Evolutionary conservation across 176 grass and related monocot species (phyloP).

Genomic region (Cenchrus purpureus): DNA sequence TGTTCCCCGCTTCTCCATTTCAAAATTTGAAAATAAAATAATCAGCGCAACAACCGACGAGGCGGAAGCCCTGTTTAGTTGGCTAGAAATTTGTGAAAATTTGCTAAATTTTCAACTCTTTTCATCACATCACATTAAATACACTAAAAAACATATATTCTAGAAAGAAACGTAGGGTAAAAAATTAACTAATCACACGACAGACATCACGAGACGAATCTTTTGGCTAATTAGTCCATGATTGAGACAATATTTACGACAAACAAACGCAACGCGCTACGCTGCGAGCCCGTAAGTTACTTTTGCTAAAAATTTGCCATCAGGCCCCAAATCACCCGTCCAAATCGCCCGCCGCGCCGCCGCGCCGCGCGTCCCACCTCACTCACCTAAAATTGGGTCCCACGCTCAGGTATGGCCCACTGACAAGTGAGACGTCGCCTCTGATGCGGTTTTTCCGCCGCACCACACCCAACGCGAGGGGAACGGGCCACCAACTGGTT

Average conservation of each 20-base stretch:
- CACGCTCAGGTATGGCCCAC: not conserved
- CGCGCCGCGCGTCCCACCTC: not conserved
- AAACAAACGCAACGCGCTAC: too few relatives aligned
- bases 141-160: too few relatives aligned
- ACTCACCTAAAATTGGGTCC: slow-evolving; percentile 20
- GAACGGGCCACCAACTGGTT: slow-evolving; percentile 36
- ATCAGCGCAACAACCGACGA: not conserved
- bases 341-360: not conserved
- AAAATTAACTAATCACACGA: too few relatives aligned
- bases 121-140: too few relatives aligned
- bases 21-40: slow-evolving; percentile 38
- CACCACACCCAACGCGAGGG: slow-evolving; percentile 43
- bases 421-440: not conserved
- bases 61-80: not conserved
- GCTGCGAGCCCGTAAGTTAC: too few relatives aligned
- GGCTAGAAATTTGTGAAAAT: too few relatives aligned
- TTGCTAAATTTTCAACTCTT: too few relatives aligned
- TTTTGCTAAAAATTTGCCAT: too few relatives aligned
- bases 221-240: too few relatives aligned
- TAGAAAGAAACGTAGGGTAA: too few relatives aligned
- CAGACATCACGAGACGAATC: too few relatives aligned
- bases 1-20: slow-evolving; percentile 34
- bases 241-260: too few relatives aligned
- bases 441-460: not conserved
- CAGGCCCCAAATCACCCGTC: not conserved